phyloP scores from a whole-genome alignment of 2,329 filamentous ascomycete species.

The Capronia epimyces region DNA sequence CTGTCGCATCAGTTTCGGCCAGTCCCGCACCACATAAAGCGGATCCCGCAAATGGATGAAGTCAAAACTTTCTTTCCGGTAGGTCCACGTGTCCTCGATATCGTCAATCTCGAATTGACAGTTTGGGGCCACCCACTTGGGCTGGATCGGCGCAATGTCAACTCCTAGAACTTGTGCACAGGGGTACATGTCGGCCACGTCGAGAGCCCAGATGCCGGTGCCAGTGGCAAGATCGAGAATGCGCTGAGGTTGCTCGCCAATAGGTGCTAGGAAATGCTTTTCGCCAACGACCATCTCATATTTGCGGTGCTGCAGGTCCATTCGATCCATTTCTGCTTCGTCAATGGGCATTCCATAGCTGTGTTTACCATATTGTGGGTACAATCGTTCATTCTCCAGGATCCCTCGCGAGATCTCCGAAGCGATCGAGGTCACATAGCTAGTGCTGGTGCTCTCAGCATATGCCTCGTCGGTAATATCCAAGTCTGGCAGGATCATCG shows the following conservation, averaged over 20 bases:
- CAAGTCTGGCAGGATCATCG: constrained; percentile 10
- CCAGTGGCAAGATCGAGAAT: constrained; percentile 25
- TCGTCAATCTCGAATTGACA: constrained; percentile 34
- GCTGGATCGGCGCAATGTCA: constrained; percentile 48
- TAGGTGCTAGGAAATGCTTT: constrained; percentile 21
- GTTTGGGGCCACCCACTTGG: constrained; percentile 33
- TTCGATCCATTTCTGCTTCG: constrained; percentile 23
- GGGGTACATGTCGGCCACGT: constrained; percentile 37
- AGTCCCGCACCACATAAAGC: constrained; percentile 5
- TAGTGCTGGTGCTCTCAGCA: constrained; percentile 10
- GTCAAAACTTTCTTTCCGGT: constrained; percentile 31
- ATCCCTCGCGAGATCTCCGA: constrained; percentile 18
- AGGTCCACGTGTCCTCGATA: constrained; percentile 34
- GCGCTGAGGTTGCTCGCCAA: constrained; percentile 15
- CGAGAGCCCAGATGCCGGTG: constrained; percentile 30
- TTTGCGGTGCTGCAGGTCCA: constrained; percentile 20
- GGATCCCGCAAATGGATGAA: constrained; percentile 29
- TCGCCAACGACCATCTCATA: constrained; percentile 19
- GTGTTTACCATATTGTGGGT: constrained; percentile 17
- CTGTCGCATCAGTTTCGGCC: constrained; percentile 23
- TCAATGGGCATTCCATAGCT: constrained; percentile 24
- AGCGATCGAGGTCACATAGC: constrained; percentile 19
- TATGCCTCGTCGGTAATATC: constrained; percentile 10
- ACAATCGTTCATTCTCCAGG: constrained; percentile 18
- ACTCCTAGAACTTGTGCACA: constrained; percentile 43